Evolutionary conservation across 192 early-diverging fungal genomes (phyloP), one percentile per base, ranked within the genome.

Genomic region (Blastocladiella britannica): DNA sequence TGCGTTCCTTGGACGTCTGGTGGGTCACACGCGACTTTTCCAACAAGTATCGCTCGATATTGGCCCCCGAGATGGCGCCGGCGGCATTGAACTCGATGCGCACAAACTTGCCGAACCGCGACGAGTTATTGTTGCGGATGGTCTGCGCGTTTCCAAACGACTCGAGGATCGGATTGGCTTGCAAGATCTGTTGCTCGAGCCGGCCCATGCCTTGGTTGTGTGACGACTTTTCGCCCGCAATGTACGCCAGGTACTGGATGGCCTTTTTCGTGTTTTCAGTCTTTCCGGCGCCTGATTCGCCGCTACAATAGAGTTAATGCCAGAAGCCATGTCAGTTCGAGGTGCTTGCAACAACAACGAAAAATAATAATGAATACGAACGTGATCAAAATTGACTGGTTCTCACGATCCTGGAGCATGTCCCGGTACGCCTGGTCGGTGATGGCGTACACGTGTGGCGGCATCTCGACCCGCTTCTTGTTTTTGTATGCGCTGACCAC

Each of bases 231-330:
- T 85, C 84, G 20, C 79, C 68, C 9, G 92, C 89, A 54, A 93
- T 84, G 2, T 89, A 77, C 0, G 93, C 88, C 51, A 98, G 75
- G 70, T 96, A 97, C 72, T 96, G 93, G 60, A 98, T 95, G 29
- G 95, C 90, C 57, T 91, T 94, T 61, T 98, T 98, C 18, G 93
- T 98, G 72, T 97, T 97, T 74, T 98, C 95, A 18, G 95, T 98
- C 70, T 98, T 98, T 55, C 95, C 95, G 5, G 93, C 93, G 52
- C 95, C 95, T 26, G 92, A 94, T 74, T 98, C 95, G 57, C 95
- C 95, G 37, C 84, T 88, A 56, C 30, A 25, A 9, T 57, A 58
- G 26, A 22, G 27, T 66, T 20, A 5, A 60, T 20, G 22, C 28
- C 0, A 12, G 28, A 0, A 47, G 56, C 5, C 20, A 60, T 5